Conservation (phyloP, 2,329 filamentous ascomycete genomes). For the Eutypa lata region DNA sequence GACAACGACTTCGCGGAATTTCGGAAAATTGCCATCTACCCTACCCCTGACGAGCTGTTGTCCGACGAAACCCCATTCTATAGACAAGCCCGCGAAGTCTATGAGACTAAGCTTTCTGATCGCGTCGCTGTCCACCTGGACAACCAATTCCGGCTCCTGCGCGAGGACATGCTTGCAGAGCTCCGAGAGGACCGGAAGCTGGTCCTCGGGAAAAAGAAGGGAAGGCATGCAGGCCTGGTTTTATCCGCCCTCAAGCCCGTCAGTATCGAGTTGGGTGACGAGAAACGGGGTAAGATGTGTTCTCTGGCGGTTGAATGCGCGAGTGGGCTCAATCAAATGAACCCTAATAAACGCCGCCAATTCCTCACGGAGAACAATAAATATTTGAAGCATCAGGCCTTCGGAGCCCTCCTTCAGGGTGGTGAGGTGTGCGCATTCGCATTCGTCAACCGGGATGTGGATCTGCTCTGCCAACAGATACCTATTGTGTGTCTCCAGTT, state of each 20-base stretch:
- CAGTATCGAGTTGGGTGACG: conserved; percentile 34
- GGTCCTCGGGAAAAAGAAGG: conserved; percentile 43
- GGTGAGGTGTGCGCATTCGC: conserved; percentile 57
- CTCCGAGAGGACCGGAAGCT: conserved; percentile 51
- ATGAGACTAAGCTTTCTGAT: conserved; percentile 30
- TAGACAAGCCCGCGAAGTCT: conserved; percentile 47
- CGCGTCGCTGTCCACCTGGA: conserved; percentile 56
- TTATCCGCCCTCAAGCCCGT: conserved; percentile 30
- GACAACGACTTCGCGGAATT: conserved; percentile 68
- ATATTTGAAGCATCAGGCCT: conserved; percentile 57
- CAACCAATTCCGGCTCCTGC: conserved; percentile 66
- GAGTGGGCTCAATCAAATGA: conserved; percentile 42
- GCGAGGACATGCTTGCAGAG: conserved; percentile 68
- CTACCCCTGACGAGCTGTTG: conserved; percentile 62
- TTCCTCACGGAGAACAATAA: conserved; percentile 44
- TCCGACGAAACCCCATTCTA: conserved; percentile 53
- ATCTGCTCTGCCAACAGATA: conserved; percentile 38
- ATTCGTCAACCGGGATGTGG: conserved; percentile 49
- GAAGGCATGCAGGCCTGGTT: conserved; percentile 33
- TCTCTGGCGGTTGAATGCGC: conserved; percentile 37
- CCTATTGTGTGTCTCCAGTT: conserved; percentile 53
- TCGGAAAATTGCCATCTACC: conserved; percentile 58
- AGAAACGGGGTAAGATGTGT: conserved; percentile 24
- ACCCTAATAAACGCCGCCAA: conserved; percentile 30
- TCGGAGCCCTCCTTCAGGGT: conserved; percentile 55